Evolutionary conservation across 2,329 filamentous ascomycete species (phyloP), one percentile per base, ranked within the genome.

Genomic region (Neoscytalidium dimidiatum): DNA sequence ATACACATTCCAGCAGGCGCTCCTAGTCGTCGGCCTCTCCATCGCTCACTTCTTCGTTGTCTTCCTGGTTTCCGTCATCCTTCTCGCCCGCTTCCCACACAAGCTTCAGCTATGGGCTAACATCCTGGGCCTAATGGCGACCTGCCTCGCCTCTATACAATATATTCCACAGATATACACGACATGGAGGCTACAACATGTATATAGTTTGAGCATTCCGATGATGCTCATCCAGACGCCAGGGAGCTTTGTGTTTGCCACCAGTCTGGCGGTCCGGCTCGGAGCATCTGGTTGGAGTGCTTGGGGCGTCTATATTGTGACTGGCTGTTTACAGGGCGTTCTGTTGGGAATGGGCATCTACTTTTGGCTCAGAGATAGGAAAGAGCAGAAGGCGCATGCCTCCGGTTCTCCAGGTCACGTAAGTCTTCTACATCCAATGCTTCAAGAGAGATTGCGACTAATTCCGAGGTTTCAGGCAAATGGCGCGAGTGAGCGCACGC

Each of bases 161-260:
- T 99, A 98, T 78, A 82, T 99, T 17, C 95, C 95, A 0, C 95
- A 99, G 79, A 96, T 99, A 68, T 93, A 89, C 80, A 97, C 91
- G 61, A 99, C 95, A 0, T 96, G 92, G 79, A 86, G 83, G 61
- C 82, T 97, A 65, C 91, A 94, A 74, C 90, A 94, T 71, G 90
- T 96, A 1, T 93, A 93, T 63, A 97, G 93, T 75, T 81, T 99
- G 71, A 97, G 92, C 73, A 95, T 99, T 64, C 90, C 92, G 4
- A 98, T 97, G 90, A 98, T 99, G 94, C 91, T 91, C 75, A 97
- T 99, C 35, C 95, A 99, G 77, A 97, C 94, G 0, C 95, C 95
- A 0, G 95, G 95, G 0, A 93, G 92, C 66, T 89, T 97, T 70
- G 81, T 99, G 6, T 98, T 96, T 80, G 93, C 94, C 0, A 89